Base-by-base conservation (phyloP, 2,329 filamentous ascomycete genomes). In the Clathrospora elynae region DNA sequence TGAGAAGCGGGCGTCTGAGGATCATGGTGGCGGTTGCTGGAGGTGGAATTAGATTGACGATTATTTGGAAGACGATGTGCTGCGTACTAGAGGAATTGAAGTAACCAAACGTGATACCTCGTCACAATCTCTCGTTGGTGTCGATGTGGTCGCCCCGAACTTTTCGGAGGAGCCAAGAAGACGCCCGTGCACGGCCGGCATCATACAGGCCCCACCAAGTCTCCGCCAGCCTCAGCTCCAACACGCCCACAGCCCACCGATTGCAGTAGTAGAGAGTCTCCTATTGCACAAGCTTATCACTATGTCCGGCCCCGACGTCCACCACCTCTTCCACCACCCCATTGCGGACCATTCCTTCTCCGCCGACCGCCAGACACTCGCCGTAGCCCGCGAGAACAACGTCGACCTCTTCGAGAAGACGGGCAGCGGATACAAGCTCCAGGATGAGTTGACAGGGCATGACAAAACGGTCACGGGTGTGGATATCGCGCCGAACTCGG, bases 281-380 rank as follows among this genome's bases (percentile, higher is more conserved):
- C 89, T 93, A 90, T 88, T 85, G 78, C 75, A 43, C 40, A 35
- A 35, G 44, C n/a, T 37, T 38, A 39, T 52, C 71, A 79, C 38
- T 47, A 97, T 97, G 92, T 79, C 88, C 41, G 72, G 86, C 47
- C 89, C 91, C 55, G 89, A 97, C 79, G 88, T 95, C 46, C 90
- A 97, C 75, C 91, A 97, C 67, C 86, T 99, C 57, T 99, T 99
- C 77, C 90, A 97, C 77, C 84, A 87, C 61, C 90, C 92, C 50
- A 96, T 99, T 67, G 89, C 90, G 57, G 93, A 99, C 78, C 93
- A 99, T 74, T 96, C 92, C 44, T 99, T 99, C 82, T 96, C 91
- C 55, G 85, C 90, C 51, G 93, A 99, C 75, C 88, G 85, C 69
- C 78, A 85, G 71, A 91, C 87, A 18, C 81, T 99, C 44, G 93